phyloP scores from a whole-genome alignment of 2,329 filamentous ascomycete genomes.

The Botrytis deweyae region DNA sequence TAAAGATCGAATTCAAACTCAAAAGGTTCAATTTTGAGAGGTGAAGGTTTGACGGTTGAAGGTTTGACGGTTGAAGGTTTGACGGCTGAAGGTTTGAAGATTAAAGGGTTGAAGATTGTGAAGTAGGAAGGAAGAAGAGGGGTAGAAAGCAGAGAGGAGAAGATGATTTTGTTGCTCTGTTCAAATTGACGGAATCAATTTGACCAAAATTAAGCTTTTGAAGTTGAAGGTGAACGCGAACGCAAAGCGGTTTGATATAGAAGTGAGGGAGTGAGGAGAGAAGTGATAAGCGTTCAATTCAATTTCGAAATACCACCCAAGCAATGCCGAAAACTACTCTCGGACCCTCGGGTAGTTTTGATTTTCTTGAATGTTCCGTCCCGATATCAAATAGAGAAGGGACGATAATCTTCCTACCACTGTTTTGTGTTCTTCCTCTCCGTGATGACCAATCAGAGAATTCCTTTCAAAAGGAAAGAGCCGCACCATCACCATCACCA shows the following conservation, averaged over 20 bases:
- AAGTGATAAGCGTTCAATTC: background rate
- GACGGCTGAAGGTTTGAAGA: background rate
- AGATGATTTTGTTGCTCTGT: background rate
- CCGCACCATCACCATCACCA: background rate
- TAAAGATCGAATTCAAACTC: background rate
- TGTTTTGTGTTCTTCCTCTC: background rate
- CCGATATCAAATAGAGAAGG: background rate
- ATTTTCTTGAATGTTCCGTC: background rate
- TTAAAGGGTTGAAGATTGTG: background rate
- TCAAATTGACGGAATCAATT: background rate
- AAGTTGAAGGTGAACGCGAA: background rate
- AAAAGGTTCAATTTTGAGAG: background rate
- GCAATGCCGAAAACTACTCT: background rate
- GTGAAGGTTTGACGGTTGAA: background rate
- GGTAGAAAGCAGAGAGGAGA: background rate
- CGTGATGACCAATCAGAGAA: background rate
- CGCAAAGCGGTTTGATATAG: background rate
- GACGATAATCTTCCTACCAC: background rate
- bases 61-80: background rate
- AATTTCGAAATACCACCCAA: background rate
- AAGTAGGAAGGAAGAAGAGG: background rate
- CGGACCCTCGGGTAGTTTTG: background rate
- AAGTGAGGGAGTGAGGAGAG: background rate
- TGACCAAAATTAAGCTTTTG: background rate
- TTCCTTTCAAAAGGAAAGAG: background rate